Evolutionary conservation across 1,284 basidiomycete genomes (phyloP).

Genomic region (Phellinidium pouzarii): DNA sequence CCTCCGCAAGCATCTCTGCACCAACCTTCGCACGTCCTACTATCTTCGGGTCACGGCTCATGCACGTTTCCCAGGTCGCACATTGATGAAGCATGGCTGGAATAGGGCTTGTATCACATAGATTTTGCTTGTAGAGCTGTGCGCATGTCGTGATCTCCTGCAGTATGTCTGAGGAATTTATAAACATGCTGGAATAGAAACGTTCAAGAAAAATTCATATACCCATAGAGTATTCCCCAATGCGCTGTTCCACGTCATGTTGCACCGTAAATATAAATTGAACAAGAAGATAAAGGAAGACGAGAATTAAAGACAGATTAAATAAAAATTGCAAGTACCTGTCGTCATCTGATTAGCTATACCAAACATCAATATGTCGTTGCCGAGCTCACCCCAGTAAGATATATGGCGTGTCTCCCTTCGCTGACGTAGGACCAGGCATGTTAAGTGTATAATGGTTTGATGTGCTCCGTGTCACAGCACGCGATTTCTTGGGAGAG

Average conservation of each 20-base stretch:
- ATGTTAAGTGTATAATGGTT: constrained; percentile 79
- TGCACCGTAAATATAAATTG: constrained; percentile 88
- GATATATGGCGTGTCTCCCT: constrained; percentile 62
- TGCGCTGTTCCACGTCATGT: constrained; percentile 83
- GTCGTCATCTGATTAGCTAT: constrained; percentile 21
- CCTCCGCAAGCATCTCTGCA: constrained; percentile 92
- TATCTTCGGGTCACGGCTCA: constrained; percentile 87
- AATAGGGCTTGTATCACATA: constrained; percentile 70
- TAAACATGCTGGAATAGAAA: constrained; percentile 13
- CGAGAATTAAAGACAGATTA: constrained; percentile 80
- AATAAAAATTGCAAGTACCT: constrained; percentile 94
- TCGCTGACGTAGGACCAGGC: constrained; percentile 47
- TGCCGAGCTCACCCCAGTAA: constrained; percentile 74
- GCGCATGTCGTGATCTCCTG: constrained; percentile 87
- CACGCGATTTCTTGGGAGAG: constrained; percentile 21
- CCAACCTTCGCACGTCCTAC: constrained; percentile 86
- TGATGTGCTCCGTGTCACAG: constrained; percentile 50
- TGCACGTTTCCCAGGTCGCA: constrained; percentile 89
- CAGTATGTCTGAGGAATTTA: constrained; percentile 58
- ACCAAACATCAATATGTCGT: constrained; percentile 1
- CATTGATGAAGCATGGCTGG: constrained; percentile 85
- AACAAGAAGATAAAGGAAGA: constrained; percentile 81
- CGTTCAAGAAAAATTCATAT: constrained; percentile 19
- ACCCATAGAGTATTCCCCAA: constrained; percentile 89
- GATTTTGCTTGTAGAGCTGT: constrained; percentile 71